Evolutionary conservation across 2,329 filamentous ascomycete species (phyloP).

Genomic region (Fusarium nygamai): DNA sequence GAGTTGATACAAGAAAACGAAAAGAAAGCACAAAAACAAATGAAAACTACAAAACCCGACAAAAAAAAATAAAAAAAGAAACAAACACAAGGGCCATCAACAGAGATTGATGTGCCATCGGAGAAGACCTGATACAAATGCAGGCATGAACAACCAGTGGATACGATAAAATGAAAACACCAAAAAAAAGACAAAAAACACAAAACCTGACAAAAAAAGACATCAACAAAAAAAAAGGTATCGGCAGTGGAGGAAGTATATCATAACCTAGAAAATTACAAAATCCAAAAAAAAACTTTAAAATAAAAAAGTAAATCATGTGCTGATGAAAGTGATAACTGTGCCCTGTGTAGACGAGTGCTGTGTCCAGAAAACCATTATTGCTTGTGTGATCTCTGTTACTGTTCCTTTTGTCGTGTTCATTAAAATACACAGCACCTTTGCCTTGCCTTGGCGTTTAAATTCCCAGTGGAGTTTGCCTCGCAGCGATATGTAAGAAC

Average conservation of each 20-base stretch:
- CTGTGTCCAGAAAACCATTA: rapidly evolving
- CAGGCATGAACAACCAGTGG: neutral
- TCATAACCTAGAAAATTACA: neutral
- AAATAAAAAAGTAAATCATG: neutral
- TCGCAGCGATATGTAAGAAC: neutral
- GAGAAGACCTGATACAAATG: neutral
- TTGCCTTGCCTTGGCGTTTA: neutral
- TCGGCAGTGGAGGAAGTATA: neutral
- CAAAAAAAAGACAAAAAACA: neutral
- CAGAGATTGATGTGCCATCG: neutral
- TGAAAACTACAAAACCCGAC: neutral
- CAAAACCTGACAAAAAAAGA: neutral
- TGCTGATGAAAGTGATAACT: neutral
- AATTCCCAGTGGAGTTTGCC: neutral
- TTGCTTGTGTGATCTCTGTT: neutral
- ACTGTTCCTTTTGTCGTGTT: too few relatives aligned
- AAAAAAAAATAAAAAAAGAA: neutral
- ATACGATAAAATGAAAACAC: too few relatives aligned
- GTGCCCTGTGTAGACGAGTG: neutral
- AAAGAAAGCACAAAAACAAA: neutral
- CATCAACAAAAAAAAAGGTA: neutral
- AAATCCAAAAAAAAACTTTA: neutral
- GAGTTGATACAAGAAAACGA: neutral
- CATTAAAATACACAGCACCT: rapidly evolving
- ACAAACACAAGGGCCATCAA: neutral